Conservation (phyloP, 352 stramenopile species). For the Phytophthora syringae region DNA sequence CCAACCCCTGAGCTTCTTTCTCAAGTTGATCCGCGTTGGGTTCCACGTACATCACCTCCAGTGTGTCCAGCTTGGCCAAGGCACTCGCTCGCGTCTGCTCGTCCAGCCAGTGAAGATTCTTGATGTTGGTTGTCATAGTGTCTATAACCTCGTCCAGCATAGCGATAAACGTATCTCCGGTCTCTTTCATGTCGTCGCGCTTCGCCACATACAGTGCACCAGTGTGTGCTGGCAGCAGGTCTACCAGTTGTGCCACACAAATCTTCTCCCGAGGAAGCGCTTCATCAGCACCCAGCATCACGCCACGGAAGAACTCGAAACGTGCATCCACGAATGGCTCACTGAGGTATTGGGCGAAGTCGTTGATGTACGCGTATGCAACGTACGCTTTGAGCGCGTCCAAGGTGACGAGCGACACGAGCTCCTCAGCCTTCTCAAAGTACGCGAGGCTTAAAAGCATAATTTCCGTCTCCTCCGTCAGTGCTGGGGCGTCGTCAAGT, state of each 20-base stretch:
- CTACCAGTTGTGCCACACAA: conserved; percentile 45
- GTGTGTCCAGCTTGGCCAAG: conserved; percentile 77
- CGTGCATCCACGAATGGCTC: conserved; percentile 78
- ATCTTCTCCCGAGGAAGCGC: conserved; percentile 53
- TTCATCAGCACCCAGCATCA: conserved; percentile 67
- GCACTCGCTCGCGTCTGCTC: conserved; percentile 74
- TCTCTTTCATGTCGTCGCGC: conserved; percentile 71
- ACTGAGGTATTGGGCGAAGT: conserved; percentile 43
- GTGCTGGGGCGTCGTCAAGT: conserved; percentile 39
- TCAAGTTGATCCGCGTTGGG: conserved; percentile 43
- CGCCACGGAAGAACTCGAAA: conserved; percentile 88
- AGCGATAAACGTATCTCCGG: conserved; percentile 63
- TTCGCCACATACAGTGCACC: conserved; percentile 85
- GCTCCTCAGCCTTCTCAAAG: conserved; percentile 53
- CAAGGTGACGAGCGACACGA: conserved; percentile 40
- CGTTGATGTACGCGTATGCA: conserved; percentile 49
- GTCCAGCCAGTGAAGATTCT: conserved; percentile 91
- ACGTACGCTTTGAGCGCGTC: conserved; percentile 58
- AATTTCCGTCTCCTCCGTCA: conserved; percentile 47
- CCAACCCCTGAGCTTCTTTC: conserved; percentile 44
- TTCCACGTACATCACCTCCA: conserved; percentile 31
- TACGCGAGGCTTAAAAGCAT: conserved; percentile 58
- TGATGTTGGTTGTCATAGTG: conserved; percentile 79
- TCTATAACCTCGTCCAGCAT: conserved; percentile 87
- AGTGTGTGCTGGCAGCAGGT: conserved; percentile 48